These are phyloP conservation scores for Rhipidocladum racemiflorum DNA, from an alignment of 176 grass and related monocot genomes.

Conservation along the genomic window DNA sequence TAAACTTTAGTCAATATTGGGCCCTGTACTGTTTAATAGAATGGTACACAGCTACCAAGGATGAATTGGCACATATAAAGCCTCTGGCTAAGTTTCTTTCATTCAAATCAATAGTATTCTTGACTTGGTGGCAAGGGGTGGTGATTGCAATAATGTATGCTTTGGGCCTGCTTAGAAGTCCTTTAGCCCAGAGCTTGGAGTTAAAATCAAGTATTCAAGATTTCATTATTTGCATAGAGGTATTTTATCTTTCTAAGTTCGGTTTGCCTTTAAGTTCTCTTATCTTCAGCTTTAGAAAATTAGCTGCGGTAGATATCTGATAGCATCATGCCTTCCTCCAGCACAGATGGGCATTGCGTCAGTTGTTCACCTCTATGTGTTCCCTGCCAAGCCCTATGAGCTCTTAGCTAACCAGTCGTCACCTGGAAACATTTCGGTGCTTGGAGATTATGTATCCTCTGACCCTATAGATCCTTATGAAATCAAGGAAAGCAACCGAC, in stretches of 20 bases:
- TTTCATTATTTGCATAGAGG: conserved; percentile 97
- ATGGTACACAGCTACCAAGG: conserved; percentile 91
- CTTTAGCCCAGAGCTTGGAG: conserved; percentile 70
- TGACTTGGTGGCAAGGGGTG: conserved; percentile 98
- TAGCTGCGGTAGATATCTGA: not conserved
- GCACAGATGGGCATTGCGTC: conserved; percentile 81
- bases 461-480: conserved; percentile 79
- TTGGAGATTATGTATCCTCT: conserved; percentile 62
- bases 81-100: conserved; percentile 90
- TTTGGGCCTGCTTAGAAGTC: conserved; percentile 74
- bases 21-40: conserved; percentile 90
- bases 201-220: conserved; percentile 82
- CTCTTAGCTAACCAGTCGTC: conserved; percentile 36
- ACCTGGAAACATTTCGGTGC: conserved; percentile 63
- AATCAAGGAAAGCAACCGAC: conserved; percentile 58
- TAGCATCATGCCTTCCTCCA: conserved; percentile 37
- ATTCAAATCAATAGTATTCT: conserved; percentile 98
- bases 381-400: conserved; percentile 76
- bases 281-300: no score
- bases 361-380: conserved; percentile 76
- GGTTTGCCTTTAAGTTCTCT: not conserved
- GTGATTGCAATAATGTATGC: conserved; percentile 87
- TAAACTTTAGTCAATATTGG: conserved; percentile 99
- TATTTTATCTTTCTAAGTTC: conserved; percentile 36
- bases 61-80: conserved; percentile 83